phyloP scores from a whole-genome alignment of 140 eudicot genomes.

The Bidens hawaiensis region DNA sequence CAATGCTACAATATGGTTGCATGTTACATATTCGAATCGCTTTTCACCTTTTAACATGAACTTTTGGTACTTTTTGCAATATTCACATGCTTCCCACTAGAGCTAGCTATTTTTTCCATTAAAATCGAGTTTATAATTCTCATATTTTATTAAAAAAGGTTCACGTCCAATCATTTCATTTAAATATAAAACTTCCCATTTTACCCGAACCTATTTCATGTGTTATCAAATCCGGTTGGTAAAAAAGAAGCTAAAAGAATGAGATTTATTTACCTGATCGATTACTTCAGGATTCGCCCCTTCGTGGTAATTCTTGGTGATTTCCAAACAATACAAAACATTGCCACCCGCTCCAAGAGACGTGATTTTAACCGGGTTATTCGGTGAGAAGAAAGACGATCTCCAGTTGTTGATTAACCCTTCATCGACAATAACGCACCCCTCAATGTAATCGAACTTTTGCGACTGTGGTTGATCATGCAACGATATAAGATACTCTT shows the following conservation, averaged over 20 bases:
- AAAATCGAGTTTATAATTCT: not conserved
- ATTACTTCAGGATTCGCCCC: slow-evolving; percentile 33
- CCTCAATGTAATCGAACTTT: slow-evolving; percentile 83
- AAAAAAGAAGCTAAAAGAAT: not conserved
- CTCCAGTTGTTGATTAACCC: slow-evolving; percentile 87
- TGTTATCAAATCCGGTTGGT: not conserved
- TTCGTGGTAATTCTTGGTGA: slow-evolving; percentile 69
- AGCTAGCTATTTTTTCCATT: not conserved
- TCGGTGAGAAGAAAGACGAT: slow-evolving; percentile 80
- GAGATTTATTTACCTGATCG: slow-evolving; percentile 50
- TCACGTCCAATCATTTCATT: not conserved
- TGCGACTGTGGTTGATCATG: slow-evolving; percentile 42
- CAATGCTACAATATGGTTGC: slow-evolving; percentile 37
- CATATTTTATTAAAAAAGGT: not conserved
- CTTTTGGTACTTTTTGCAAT: slow-evolving; percentile 34
- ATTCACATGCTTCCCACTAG: slow-evolving; percentile 49
- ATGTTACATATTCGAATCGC: slow-evolving; percentile 33
- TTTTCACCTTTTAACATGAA: slow-evolving; percentile 41
- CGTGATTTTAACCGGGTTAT: slow-evolving; percentile 77
- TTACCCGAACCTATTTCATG: not conserved
- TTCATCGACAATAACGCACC: slow-evolving; percentile 81
- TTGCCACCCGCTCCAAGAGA: slow-evolving; percentile 53
- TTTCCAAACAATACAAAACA: slow-evolving; percentile 72
- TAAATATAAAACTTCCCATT: too few relatives aligned
- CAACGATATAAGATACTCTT: slow-evolving; percentile 73